Percentiles rank a stretch among this genome's conserved stretches.
These are phyloP conservation scores for Tetramitus jugosus DNA, from an alignment of 208 protist species.

Conservation along the genomic window DNA sequence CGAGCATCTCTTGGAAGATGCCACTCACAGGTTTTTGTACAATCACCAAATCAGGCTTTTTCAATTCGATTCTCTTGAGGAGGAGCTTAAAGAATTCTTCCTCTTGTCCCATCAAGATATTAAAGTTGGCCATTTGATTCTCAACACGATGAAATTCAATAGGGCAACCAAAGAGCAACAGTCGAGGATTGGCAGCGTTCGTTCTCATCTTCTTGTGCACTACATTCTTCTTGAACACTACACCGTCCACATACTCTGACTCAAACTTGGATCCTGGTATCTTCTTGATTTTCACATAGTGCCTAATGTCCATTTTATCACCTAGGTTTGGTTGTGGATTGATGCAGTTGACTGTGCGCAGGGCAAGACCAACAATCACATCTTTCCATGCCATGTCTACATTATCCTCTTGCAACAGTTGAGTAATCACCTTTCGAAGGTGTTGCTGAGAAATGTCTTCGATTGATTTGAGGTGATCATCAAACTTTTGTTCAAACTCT, in stretches of 20 bases:
- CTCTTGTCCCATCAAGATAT: constrained; percentile 10
- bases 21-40: background rate
- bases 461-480: constrained; percentile 13
- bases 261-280: background rate
- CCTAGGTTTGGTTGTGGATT: background rate
- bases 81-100: constrained; percentile 7
- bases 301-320: constrained; percentile 17
- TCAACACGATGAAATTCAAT: constrained; percentile 6
- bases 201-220: constrained; percentile 6
- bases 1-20: background rate
- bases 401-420: background rate
- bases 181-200: background rate
- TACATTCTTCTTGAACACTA: constrained; percentile 18
- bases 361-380: background rate
- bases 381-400: background rate
- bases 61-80: background rate
- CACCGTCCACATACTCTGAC: background rate
- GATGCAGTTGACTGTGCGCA: background rate
- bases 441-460: background rate
- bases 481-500: constrained; percentile 13
- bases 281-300: constrained; percentile 16
- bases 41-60: constrained; percentile 19
- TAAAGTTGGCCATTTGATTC: background rate
- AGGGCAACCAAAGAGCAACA: background rate
- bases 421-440: background rate